Base-by-base conservation (phyloP, 306 rosid genomes). In the Fagus crenata region DNA sequence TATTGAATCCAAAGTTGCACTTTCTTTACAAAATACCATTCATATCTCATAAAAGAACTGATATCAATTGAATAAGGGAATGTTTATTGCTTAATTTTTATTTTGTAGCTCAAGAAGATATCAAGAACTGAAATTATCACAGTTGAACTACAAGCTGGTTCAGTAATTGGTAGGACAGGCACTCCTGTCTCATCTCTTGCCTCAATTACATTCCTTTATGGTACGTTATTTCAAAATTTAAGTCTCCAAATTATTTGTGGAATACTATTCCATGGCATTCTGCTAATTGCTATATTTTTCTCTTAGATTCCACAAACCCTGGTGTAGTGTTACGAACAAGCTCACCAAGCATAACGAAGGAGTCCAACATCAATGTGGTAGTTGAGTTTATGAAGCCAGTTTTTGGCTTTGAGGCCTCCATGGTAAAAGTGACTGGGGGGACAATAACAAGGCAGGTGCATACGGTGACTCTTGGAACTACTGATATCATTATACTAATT, bases 381-480 rank as follows among this genome's bases (percentile, higher is more conserved):
- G 92, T 76, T 56, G 96, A 88, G 86, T 90, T 90, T 82, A 81
- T 90, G 73, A 88, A 88, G 72, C 96, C 96, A 11, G 92, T 90
- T 28, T 90, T 90, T 78, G 91, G 90, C 53, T 88, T 90, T 75
- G 81, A 81, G 74, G 84, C 84, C 77, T 85, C 92, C 42, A 77
- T 63, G 80, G 81, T 90, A 65, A 71, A 85, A 73, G 86, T 90
- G 56, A 51, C 15, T 2, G 89, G 92, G 31, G 92, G 96, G 72
- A 83, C 77, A 80, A 67, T 90, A 79, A 84, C 82, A 85, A 88
- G 96, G 96, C 89, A 83, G 77, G 89, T 88, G 81, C 49, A 81
- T 76, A 43, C 37, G 32, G 74, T 46, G 65, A 73, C 69, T 71
- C 72, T 72, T n/a, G 33, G 59, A 73, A 73, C 75, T 69, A 7